These are phyloP conservation scores for Moesziomyces sp. DNA, from an alignment of 1,284 basidiomycete genomes.

Conservation along the genomic window DNA sequence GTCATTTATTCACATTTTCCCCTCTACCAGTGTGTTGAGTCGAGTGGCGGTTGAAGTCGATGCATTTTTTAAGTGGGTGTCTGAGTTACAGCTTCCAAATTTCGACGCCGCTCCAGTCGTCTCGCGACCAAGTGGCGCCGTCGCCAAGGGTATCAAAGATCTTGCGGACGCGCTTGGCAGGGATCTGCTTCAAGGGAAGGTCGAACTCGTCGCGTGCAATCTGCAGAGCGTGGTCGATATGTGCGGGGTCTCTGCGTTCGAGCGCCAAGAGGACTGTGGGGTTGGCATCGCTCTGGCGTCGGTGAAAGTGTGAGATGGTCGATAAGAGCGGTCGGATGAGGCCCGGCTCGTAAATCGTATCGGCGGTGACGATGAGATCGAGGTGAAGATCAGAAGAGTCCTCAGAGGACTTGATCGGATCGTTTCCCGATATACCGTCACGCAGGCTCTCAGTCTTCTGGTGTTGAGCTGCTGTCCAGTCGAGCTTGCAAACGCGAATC, in stretches of 20 bases:
- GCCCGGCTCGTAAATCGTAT: conserved; percentile 79
- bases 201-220: conserved; percentile 69
- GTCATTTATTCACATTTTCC: no score
- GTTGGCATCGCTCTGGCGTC: conserved; percentile 57
- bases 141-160: conserved; percentile 73
- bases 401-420: neutral
- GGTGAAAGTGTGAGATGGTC: conserved; percentile 73
- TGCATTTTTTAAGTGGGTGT: no score
- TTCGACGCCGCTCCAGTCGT: conserved; percentile 81
- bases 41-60: no score
- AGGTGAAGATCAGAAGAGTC: conserved; percentile 53
- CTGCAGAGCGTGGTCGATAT: conserved; percentile 30
- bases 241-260: conserved; percentile 34
- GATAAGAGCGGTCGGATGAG: conserved; percentile 79
- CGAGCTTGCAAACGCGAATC: conserved; percentile 75
- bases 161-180: conserved; percentile 74
- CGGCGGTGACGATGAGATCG: conserved; percentile 84
- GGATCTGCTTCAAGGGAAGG: conserved; percentile 75
- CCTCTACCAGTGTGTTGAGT: neutral
- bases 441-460: neutral
- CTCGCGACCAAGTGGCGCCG: conserved; percentile 72
- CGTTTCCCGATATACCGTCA: neutral
- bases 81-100: conserved; percentile 73
- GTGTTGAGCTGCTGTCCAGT: conserved; percentile 68
- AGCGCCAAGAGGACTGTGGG: conserved; percentile 71